Evolutionary conservation across 306 rosid species (phyloP), one percentile per base, ranked within the genome.

Genomic region (Luffa aegyptiaca): DNA sequence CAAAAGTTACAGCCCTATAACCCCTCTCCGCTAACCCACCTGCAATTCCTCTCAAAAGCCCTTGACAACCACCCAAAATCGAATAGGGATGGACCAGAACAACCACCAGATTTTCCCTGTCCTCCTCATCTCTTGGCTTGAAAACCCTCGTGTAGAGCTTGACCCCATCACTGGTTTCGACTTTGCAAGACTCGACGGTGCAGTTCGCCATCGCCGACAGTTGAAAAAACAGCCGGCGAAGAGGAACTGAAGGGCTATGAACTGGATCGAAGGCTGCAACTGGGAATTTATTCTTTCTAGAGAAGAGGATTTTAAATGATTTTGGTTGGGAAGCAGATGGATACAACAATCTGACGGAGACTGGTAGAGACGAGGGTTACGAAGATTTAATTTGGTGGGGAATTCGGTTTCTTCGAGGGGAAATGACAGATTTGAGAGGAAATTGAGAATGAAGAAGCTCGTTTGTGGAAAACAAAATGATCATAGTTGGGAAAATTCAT

Each of bases 1-100:
- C 99, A 68, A 96, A 93, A 52, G 98, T 93, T 55, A 90, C 79
- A 6, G 97, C 88, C 5, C 45, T 80, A 44, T 63, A 88, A 42
- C 99, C 99, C 26, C 86, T 80, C 1, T 57, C 83, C 3, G 97
- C 98, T 74, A 91, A 81, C n/a, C 88, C 88, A 83, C 83, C 80
- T 2, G 98, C 99, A 1, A 95, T 90, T 17, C 99, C 99, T 85
- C 82, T 87, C 78, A 96, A 88, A 3, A 91, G 96, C 48, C 90
- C 98, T 76, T 93, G 99, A 10, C 87, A 93, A 10, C 97, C 99
- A 13, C 99, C 97, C 37, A 96, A 31, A 42, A 96, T n/a, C n/a
- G 99, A 89, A 81, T 87, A 93, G 0, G 99, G 99, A 77, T 96
- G 99, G 14, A 96, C 97, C 61, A 96, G 86, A 84, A 91, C 91